Evolutionary conservation across 2,329 filamentous ascomycete genomes (phyloP).

Genomic region (Penicillium polonicum): DNA sequence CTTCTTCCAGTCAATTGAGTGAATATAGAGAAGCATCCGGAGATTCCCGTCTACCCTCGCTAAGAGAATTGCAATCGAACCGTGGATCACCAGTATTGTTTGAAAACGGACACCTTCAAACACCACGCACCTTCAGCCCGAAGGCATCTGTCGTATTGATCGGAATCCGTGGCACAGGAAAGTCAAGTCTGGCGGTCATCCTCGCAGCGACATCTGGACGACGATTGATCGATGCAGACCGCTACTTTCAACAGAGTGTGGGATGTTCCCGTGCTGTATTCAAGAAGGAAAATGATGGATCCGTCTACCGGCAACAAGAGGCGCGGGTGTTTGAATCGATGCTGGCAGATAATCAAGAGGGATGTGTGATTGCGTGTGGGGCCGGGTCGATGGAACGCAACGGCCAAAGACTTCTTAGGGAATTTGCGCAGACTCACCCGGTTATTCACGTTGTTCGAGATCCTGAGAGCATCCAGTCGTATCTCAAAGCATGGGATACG

Average conservation of each 20-base stretch:
- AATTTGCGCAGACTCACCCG: constrained; percentile 64
- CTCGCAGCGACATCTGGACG: constrained; percentile 69
- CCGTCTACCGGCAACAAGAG: constrained; percentile 64
- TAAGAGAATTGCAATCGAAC: constrained; percentile 30
- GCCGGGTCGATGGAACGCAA: constrained; percentile 66
- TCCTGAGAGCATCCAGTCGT: constrained; percentile 61
- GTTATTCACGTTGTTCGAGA: constrained; percentile 71
- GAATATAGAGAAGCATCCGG: constrained; percentile 22
- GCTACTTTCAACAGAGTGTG: constrained; percentile 63
- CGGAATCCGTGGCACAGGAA: constrained; percentile 71
- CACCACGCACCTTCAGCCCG: constrained; percentile 48
- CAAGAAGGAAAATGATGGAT: constrained; percentile 61
- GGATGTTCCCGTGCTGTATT: constrained; percentile 63
- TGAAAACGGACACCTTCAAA: constrained; percentile 28
- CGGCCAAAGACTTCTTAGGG: constrained; percentile 59
- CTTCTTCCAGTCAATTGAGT: constrained; percentile 14
- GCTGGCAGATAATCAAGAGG: constrained; percentile 58
- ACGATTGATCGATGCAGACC: constrained; percentile 67
- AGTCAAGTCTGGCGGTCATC: constrained; percentile 73
- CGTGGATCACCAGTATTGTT: constrained; percentile 30
- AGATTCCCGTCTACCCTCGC: constrained; percentile 18
- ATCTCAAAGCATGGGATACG: constrained; percentile 58
- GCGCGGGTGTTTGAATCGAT: constrained; percentile 61
- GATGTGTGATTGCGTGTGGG: constrained; percentile 69
- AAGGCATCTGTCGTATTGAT: constrained; percentile 71